These are phyloP conservation scores for Kluyveromyces nonfermentans DNA, from an alignment of 805 yeast species.

Conservation along the genomic window DNA sequence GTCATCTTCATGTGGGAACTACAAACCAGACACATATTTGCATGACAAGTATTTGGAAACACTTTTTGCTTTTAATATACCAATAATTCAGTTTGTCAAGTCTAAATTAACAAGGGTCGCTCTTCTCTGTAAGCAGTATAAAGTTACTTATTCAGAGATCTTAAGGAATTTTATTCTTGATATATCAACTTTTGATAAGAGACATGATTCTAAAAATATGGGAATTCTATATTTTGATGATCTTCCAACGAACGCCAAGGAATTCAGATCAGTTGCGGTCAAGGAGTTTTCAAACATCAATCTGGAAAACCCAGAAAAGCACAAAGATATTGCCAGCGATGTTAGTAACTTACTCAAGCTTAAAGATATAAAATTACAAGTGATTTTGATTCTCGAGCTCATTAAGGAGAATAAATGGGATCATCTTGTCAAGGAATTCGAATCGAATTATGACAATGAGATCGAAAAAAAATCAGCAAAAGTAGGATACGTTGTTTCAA, in stretches of 20 bases:
- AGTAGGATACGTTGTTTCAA: conserved; percentile 18
- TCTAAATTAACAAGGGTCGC: conserved; percentile 40
- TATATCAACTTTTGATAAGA: conserved; percentile 33
- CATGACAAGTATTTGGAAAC: conserved; percentile 29
- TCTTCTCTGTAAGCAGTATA: conserved; percentile 31
- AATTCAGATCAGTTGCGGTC: not conserved
- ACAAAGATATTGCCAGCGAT: conserved; percentile 13
- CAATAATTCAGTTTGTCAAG: conserved; percentile 36
- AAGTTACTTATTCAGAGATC: conserved; percentile 12
- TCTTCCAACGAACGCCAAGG: not conserved
- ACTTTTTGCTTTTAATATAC: conserved; percentile 28
- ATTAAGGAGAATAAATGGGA: conserved; percentile 30
- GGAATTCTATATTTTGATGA: conserved; percentile 22
- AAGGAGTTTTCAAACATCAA: not conserved
- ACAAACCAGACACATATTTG: conserved; percentile 20
- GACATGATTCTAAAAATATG: conserved; percentile 29
- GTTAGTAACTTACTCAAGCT: conserved; percentile 37
- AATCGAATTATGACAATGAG: conserved; percentile 14
- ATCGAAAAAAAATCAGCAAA: conserved; percentile 26
- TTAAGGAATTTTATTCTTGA: conserved; percentile 29
- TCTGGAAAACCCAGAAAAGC: not conserved
- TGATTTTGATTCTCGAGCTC: conserved; percentile 39
- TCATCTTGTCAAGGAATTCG: conserved; percentile 28
- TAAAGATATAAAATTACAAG: conserved; percentile 49
- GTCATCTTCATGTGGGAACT: not conserved